A percentile compares a stretch with the other conserved stretches of the same genome.
These are phyloP conservation scores for Ormosia semicastrata DNA, from an alignment of 306 rosid genomes.

Conservation along the genomic window DNA sequence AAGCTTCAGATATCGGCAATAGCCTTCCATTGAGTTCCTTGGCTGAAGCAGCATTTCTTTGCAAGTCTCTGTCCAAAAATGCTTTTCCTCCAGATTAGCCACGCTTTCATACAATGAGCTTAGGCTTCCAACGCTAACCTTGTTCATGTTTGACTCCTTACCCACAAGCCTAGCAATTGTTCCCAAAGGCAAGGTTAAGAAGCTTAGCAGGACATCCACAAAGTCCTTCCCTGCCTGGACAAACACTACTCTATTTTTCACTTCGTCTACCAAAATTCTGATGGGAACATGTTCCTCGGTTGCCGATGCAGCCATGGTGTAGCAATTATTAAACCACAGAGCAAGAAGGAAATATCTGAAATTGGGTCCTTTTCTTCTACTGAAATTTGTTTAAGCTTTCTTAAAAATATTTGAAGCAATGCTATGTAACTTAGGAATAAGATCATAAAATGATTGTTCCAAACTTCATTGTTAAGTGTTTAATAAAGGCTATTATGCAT, in stretches of 20 bases:
- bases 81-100: background rate
- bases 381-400: too few relatives aligned
- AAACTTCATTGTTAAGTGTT: too few relatives aligned
- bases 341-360: background rate
- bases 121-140: background rate
- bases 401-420: too few relatives aligned
- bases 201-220: slow-evolving; percentile 21
- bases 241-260: background rate
- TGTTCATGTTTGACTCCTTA: background rate
- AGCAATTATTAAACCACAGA: too few relatives aligned
- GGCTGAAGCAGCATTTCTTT: slow-evolving; percentile 16
- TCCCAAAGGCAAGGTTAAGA: slow-evolving; percentile 31
- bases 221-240: slow-evolving; percentile 25
- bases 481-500: too few relatives aligned
- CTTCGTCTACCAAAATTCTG: slow-evolving; percentile 3
- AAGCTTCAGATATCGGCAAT: background rate
- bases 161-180: background rate
- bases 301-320: background rate
- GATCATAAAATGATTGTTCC: too few relatives aligned
- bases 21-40: background rate
- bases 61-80: background rate
- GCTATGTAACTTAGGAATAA: too few relatives aligned
- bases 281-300: background rate
- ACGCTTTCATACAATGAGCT: slow-evolving; percentile 14
- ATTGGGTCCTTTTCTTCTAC: too few relatives aligned